Percentiles rank a stretch among this genome's conserved stretches.
Evolutionary conservation across 768 basidiomycete species (phyloP).

Genomic region (Naganishia kalamii): DNA sequence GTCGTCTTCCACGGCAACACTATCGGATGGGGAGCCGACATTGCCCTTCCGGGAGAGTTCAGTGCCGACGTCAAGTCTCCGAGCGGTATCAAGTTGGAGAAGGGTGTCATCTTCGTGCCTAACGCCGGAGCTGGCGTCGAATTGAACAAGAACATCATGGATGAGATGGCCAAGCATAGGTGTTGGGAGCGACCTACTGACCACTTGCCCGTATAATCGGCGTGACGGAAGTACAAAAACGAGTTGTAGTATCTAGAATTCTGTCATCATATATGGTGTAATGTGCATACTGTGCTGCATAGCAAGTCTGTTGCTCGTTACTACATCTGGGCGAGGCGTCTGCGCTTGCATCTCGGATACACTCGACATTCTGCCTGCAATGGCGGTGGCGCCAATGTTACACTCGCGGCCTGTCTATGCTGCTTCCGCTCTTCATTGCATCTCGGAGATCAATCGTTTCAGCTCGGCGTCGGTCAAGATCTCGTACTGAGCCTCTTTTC

Average conservation of each 20-base stretch:
- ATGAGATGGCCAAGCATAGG: slow-evolving; percentile 47
- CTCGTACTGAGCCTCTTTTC: slow-evolving; percentile 20
- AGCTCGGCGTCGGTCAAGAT: slow-evolving; percentile 19
- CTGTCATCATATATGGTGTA: no score
- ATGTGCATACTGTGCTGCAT: no score
- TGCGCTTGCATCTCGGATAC: no score
- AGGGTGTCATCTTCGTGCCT: slow-evolving; percentile 48
- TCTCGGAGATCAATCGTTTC: slow-evolving; percentile 20
- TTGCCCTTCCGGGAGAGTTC: slow-evolving; percentile 48
- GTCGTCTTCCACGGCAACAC: slow-evolving; percentile 65
- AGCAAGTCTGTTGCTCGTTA: no score
- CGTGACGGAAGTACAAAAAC: no score
- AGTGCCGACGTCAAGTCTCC: slow-evolving; percentile 29
- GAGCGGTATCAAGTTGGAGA: slow-evolving; percentile 37
- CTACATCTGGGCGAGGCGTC: no score
- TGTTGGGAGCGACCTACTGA: slow-evolving; percentile 47
- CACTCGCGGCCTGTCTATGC: not conserved
- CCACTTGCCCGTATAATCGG: slow-evolving; percentile 42
- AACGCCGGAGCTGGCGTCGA: slow-evolving; percentile 38
- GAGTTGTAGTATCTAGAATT: no score
- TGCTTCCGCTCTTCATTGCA: not conserved
- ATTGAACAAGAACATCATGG: slow-evolving; percentile 44
- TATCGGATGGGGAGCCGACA: slow-evolving; percentile 46
- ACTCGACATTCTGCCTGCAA: no score
- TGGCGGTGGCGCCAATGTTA: no score